These are phyloP conservation scores for Panicum miliaceum DNA, from an alignment of 176 grass and related monocot genomes.

Conservation along the genomic window DNA sequence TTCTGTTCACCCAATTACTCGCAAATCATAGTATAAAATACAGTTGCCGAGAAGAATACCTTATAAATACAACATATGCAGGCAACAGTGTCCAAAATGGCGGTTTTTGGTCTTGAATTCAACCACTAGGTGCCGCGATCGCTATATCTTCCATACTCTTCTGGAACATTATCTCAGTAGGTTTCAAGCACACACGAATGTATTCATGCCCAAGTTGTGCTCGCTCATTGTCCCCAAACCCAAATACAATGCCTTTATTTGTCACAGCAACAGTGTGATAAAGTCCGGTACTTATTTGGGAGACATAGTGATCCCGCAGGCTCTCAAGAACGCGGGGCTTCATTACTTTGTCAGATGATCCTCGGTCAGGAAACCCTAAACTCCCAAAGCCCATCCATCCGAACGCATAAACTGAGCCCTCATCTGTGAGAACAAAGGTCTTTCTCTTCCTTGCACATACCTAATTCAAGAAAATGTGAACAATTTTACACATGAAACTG, in stretches of 20 bases:
- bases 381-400: constrained; percentile 99
- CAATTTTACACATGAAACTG: constrained; percentile 9
- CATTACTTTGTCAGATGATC: constrained; percentile 94
- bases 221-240: constrained; percentile 96
- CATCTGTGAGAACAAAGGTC: constrained; percentile 89
- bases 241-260: constrained; percentile 84
- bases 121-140: constrained; percentile 71
- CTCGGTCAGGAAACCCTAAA: constrained; percentile 86
- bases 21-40: constrained; percentile 48
- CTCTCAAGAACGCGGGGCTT: constrained; percentile 73
- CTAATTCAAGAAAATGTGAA: constrained; percentile 45
- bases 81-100: constrained; percentile 27
- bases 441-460: constrained; percentile 98
- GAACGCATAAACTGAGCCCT: constrained; percentile 86
- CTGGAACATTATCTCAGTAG: constrained; percentile 89
- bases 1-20: constrained; percentile 40
- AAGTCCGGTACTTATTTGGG: constrained; percentile 94
- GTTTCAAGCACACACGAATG: constrained; percentile 84
- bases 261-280: constrained; percentile 97
- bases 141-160: constrained; percentile 77
- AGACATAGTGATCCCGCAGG: constrained; percentile 66
- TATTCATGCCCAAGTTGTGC: constrained; percentile 91
- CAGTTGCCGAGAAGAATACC: constrained; percentile 36
- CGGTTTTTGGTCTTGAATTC: constrained; percentile 20
- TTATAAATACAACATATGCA: constrained; percentile 41